Evolutionary conservation across 495 filamentous ascomycete genomes (phyloP), one percentile per base, ranked within the genome.

Genomic region (Rhizodiscina lignyota): DNA sequence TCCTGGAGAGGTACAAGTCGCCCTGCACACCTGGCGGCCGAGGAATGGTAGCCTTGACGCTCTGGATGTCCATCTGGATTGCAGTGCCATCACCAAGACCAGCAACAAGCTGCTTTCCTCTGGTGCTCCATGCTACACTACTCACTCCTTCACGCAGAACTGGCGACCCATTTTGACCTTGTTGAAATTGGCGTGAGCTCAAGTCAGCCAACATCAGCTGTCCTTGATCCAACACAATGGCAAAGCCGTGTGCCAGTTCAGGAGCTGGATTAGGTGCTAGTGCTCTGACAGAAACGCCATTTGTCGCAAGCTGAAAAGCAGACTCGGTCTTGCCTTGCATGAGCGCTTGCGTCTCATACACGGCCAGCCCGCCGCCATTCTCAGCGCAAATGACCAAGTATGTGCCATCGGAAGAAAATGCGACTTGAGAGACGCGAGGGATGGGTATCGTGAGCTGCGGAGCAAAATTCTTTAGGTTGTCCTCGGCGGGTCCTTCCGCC

Each of bases 81-180:
- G 75, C 72, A 16, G 74, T 73, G 33, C 87, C 89, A 55, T 94
- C 72, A 13, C 64, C 75, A 44, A 91, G 67, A 20, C 91, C 91
- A 43, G 84, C 91, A 4, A 94, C 68, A 17, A 99, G 62, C 52
- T 94, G 86, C 51, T 92, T 96, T 28, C 91, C 91, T 45, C 73
- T 81, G 34, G 70, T 76, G 50, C 87, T 96, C 91, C 91, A 99
- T 27, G 79, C 73, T 2, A 85, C 71, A 50, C 78, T 87, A 48
- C 78, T 85, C 10, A 93, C 86, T 19, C 77, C 73, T 19, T 69
- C 59, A 40, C 73, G 79, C 39, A 92, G 53, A 0, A 77, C 56
- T 27, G 67, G 69, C 2, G 35, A 34, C 5, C 85, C 80, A 42
- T 69, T 75, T 6, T 64, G 41, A 2, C 74, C 74, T 12, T 62